phyloP scores from a whole-genome alignment of 2,329 filamentous ascomycete species.

The Endoconidiophora laricicola region DNA sequence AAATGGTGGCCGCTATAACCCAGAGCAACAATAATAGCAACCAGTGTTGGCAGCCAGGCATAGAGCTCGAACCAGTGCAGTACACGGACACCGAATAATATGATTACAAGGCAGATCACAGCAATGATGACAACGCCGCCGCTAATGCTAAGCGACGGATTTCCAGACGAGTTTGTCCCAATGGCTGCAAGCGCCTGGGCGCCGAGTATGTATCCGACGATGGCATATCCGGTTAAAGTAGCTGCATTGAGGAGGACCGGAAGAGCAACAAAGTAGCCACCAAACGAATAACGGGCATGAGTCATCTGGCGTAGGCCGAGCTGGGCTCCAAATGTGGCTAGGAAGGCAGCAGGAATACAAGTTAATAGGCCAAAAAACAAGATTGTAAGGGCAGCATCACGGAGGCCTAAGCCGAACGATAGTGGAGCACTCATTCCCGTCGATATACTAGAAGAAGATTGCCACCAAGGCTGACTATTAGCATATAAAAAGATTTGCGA shows the following conservation, averaged over 20 bases:
- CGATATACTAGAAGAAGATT: slow-evolving; percentile 19
- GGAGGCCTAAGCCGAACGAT: slow-evolving; percentile 25
- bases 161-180: slow-evolving; percentile 15
- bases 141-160: slow-evolving; percentile 21
- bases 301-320: slow-evolving; percentile 32
- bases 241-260: slow-evolving; percentile 27
- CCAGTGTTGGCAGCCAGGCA: slow-evolving; percentile 28
- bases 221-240: slow-evolving; percentile 30
- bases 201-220: slow-evolving; percentile 31
- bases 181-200: slow-evolving; percentile 27
- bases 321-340: slow-evolving; percentile 26
- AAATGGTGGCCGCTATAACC: slow-evolving; percentile 25
- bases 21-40: slow-evolving; percentile 25
- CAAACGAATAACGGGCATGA: slow-evolving; percentile 24
- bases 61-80: slow-evolving; percentile 30
- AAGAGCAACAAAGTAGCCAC: slow-evolving; percentile 15
- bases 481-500: background rate
- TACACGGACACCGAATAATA: slow-evolving; percentile 29
- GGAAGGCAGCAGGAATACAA: slow-evolving; percentile 24
- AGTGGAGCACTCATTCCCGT: slow-evolving; percentile 30
- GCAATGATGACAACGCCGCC: slow-evolving; percentile 33
- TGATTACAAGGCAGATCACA: slow-evolving; percentile 27
- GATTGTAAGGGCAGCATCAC: slow-evolving; percentile 27
- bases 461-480: background rate
- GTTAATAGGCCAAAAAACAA: slow-evolving; percentile 29